Base-by-base conservation (phyloP, 495 filamentous ascomycete genomes). In the Geoglossum glabrum region DNA sequence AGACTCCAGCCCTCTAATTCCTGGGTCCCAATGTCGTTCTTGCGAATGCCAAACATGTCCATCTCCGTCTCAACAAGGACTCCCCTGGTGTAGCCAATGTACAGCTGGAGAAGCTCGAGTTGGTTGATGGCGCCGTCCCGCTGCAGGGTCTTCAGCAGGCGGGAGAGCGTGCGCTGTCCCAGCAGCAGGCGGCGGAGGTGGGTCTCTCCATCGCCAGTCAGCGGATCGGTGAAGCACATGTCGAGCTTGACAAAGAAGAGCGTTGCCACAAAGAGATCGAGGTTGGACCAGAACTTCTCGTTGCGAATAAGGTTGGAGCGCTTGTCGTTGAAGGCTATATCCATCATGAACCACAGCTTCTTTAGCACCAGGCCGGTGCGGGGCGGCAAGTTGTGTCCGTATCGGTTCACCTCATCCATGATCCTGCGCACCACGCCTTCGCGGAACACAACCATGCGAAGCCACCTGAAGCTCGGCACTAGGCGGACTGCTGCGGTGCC, bases 301-400 rank as follows among this genome's bases (percentile, higher is more conserved):
- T 75, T 77, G 34, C 68, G 66, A 0, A 83, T 64, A n/a, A 79
- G 66, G n/a, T 64, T 67, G 7, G 69, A 46, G 15, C 84, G 77
- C 1, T 65, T 67, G 2, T 55, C 38, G 54, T 70, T 80, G 21
- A 76, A 77, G 1, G 72, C 62, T 4, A 78, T 63, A 60, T 86
- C 83, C 71, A 86, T 79, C 26, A 80, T 59, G 30, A 84, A 74
- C 84, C 83, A 86, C 25, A 83, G 63, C 66, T 83, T 82, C 61
- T 74, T 73, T 40, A 86, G 64, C 19, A 72, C 68, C 3, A 65
- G 25, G 21, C 66, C 57, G 23, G 72, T 72, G 26, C 66, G 61
- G 0, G 38, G 17, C 10, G 80, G 81, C 11, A 82, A 61, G n/a
- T 71, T 65, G 34, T 76, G 74, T 8, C 81, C 77, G 21, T 71